Percentiles rank a stretch among this genome's conserved stretches.
phyloP scores from a whole-genome alignment of 73 alveolate genomes.

The Paramecium primaurelia region DNA sequence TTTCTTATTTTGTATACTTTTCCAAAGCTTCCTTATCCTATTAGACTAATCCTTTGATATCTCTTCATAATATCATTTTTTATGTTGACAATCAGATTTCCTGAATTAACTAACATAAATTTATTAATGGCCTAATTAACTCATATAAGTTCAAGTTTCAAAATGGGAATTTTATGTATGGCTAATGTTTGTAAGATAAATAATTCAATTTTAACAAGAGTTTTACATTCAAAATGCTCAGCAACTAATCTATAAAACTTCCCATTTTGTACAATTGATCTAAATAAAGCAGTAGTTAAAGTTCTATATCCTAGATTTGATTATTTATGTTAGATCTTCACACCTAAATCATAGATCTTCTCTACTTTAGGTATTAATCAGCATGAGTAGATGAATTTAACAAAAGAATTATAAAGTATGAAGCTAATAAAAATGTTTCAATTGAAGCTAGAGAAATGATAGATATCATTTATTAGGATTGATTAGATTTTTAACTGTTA shows the following conservation, averaged over 20 bases:
- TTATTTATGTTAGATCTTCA: conserved; percentile 57
- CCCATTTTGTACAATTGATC: conserved; percentile 98
- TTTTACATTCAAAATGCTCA: conserved; percentile 43
- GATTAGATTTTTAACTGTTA: conserved; percentile 70
- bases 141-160: conserved; percentile 50
- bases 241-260: conserved; percentile 79
- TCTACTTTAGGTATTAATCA: conserved; percentile 11
- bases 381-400: conserved; percentile 70
- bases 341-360: neutral
- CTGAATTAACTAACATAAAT: conserved; percentile 31
- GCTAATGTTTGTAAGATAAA: conserved; percentile 92
- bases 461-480: conserved; percentile 46
- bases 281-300: conserved; percentile 90
- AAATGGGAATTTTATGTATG: conserved; percentile 96
- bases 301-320: conserved; percentile 95
- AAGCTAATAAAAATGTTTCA: conserved; percentile 13
- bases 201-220: conserved; percentile 62
- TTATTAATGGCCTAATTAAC: conserved; percentile 15
- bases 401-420: conserved; percentile 35
- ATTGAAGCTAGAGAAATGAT: neutral
- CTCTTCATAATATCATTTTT: neutral
- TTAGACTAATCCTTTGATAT: neutral
- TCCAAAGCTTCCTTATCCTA: conserved; percentile 29
- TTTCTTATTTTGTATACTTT: conserved; percentile 8
- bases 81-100: conserved; percentile 1